Evolutionary conservation across 306 rosid species (phyloP), one percentile per base, ranked within the genome.

Genomic region (Lathyrus tuberosus): DNA sequence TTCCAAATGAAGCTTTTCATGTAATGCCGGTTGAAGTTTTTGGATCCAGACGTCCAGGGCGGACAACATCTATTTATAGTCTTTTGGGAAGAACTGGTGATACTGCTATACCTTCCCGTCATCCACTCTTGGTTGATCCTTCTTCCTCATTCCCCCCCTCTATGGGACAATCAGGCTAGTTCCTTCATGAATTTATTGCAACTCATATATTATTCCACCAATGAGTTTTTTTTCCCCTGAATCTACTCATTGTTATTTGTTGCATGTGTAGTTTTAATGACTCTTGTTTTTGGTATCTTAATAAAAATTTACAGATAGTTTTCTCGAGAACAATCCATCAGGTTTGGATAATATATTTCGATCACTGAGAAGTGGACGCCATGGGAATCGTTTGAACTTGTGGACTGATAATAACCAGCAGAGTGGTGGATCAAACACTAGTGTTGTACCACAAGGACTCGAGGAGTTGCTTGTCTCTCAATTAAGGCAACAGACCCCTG

Each of bases 311-410:
- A 41, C 87, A 83, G 99, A 91, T 72, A 79, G 83, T 74, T 79
- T 69, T 67, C 40, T 78, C 71, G 99, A 89, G 86, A 91, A 73
- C 83, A 82, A 71, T 61, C 81, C 91, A 2, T 72, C 81, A 61
- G 89, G 92, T 18, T 79, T 95, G 84, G 99, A 95, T 82, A 84
- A 71, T 71, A 82, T 91, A 53, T 91, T 95, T 60, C 86, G 96
- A 62, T 95, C 99, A n/a, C 81, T 95, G 81, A 95, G 99, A 75
- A 86, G 85, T 86, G 99, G 99, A 53, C 99, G 99, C 62, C 96
- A 95, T 74, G 97, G 97, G 37, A 95, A 95, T 60, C 96, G 97
- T 8, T 77, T 85, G 70, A 88, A 95, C 76, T 84, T 95, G 78
- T 95, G 99, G 99, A 81, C 81, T 60, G 89, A 87, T 67, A 93